Percentiles rank a stretch among this genome's conserved stretches.
Evolutionary conservation across 179 eudicot genomes (phyloP).

Genomic region (Silene vulgaris): DNA sequence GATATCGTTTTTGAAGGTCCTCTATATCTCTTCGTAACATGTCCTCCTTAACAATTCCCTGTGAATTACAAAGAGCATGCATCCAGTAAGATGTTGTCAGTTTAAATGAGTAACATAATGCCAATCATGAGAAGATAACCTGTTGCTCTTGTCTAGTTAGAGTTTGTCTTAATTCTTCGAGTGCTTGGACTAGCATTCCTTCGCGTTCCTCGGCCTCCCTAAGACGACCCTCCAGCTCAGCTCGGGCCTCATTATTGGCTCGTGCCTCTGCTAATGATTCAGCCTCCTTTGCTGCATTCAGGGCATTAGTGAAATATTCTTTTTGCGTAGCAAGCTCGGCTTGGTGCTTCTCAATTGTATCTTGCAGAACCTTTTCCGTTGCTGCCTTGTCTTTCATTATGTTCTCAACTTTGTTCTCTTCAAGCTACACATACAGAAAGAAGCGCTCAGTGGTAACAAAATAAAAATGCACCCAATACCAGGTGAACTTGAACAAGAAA

Average conservation of each 20-base stretch:
- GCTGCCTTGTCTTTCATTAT: slow-evolving; percentile 87
- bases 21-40: slow-evolving; percentile 78
- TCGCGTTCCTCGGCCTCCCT: slow-evolving; percentile 82
- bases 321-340: slow-evolving; percentile 86
- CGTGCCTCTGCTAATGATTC: slow-evolving; percentile 87
- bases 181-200: slow-evolving; percentile 72
- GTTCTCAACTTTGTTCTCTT: slow-evolving; percentile 93
- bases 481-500: slow-evolving; percentile 4
- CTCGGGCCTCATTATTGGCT: slow-evolving; percentile 72
- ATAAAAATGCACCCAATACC: background rate
- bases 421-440: slow-evolving; percentile 48
- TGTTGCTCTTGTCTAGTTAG: slow-evolving; percentile 81
- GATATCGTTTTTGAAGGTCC: slow-evolving; percentile 88
- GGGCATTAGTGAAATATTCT: slow-evolving; percentile 74
- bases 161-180: slow-evolving; percentile 79
- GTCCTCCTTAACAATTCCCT: slow-evolving; percentile 86
- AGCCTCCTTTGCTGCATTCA: slow-evolving; percentile 89
- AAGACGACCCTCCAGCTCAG: slow-evolving; percentile 67
- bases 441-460: background rate
- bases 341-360: slow-evolving; percentile 90
- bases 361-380: slow-evolving; percentile 90
- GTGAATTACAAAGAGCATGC: slow-evolving; percentile 13
- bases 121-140: slow-evolving; percentile 37
- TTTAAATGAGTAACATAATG: slow-evolving; percentile 14
- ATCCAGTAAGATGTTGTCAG: background rate